Evolutionary conservation across 192 early-diverging fungal species (phyloP), one percentile per base, ranked within the genome.

Genomic region (Ambispora gerdemannii): DNA sequence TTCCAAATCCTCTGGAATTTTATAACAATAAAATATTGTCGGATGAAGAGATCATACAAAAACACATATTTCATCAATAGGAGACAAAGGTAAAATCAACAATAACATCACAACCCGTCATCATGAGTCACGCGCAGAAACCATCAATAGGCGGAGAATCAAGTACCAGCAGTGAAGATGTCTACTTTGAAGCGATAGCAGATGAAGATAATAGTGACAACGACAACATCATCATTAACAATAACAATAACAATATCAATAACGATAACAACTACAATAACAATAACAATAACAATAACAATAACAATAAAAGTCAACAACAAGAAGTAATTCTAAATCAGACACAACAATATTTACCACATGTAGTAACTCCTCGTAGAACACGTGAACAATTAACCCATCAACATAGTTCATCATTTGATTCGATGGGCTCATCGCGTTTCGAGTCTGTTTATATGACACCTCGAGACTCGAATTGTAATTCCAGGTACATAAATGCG

Each of bases 371-470:
- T n/a, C n/a, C n/a, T n/a, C 38, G 38, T 43, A 6, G 6, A 6
- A 6, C 38, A 15, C 38, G 38, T 15, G 38, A 43, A 15, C 6
- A 43, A 43, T 43, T 43, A 15, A 13, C 13, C 13, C 55, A 58
- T 58, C 10, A 28, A 1, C 55, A 58, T 30, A 58, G 19, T 13
- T 27, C 55, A 30, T 58, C 55, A 4, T 27, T 58, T 58, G 55
- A 58, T 24, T 58, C 55, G 28, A 28, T 30, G 55, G 55, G 55
- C 13, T 27, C 22, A 28, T 58, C 55, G 11, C 20, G 28, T 20
- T 58, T 58, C 55, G 55, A 58, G 24, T 58, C 55, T 13, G 11
- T 58, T 13, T 58, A 58, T 30, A 58, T 58, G 55, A 58, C 55
- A 22, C 55, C 55, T 2, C 13, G 55, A 58, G 55, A 58, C 10